Conservation (phyloP, 805 yeast species). For the Candida sanyiensis region DNA sequence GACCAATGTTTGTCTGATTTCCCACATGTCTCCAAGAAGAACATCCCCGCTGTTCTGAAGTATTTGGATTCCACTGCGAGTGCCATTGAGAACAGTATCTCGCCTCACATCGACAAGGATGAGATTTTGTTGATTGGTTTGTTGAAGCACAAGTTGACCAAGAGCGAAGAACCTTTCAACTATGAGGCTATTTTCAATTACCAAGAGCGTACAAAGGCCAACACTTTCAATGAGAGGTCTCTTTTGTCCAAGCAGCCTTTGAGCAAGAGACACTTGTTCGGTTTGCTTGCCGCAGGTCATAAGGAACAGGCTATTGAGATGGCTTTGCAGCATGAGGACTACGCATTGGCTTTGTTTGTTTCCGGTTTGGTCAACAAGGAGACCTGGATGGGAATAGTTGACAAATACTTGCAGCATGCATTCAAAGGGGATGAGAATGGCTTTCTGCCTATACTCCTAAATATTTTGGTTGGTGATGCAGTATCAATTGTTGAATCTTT, state of each 20-base stretch:
- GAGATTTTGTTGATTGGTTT: slow-evolving; percentile 55
- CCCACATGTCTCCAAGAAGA: slow-evolving; percentile 29
- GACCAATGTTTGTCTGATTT: slow-evolving; percentile 30
- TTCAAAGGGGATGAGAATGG: slow-evolving; percentile 37
- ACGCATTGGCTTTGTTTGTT: slow-evolving; percentile 71
- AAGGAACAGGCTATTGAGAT: slow-evolving; percentile 58
- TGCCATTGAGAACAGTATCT: slow-evolving; percentile 5
- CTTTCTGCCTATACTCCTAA: slow-evolving; percentile 50
- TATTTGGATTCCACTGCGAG: slow-evolving; percentile 22
- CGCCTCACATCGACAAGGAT: slow-evolving; percentile 54
- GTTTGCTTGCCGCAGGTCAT: slow-evolving; percentile 65
- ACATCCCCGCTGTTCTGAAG: slow-evolving; percentile 24
- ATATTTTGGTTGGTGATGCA: slow-evolving; percentile 59
- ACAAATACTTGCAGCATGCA: slow-evolving; percentile 48
- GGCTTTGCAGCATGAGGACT: slow-evolving; percentile 60
- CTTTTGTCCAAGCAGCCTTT: slow-evolving; percentile 22
- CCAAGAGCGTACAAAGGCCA: slow-evolving; percentile 9
- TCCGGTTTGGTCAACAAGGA: slow-evolving; percentile 62
- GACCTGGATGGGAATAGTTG: slow-evolving; percentile 51
- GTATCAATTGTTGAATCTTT: slow-evolving; percentile 48
- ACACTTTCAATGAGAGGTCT: slow-evolving; percentile 3
- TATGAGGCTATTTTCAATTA: slow-evolving; percentile 20
- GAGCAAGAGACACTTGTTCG: slow-evolving; percentile 33
- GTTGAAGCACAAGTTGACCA: slow-evolving; percentile 21
- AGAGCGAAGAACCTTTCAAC: slow-evolving; percentile 14